phyloP scores from a whole-genome alignment of 306 rosid species.

The Malus sylvestris region DNA sequence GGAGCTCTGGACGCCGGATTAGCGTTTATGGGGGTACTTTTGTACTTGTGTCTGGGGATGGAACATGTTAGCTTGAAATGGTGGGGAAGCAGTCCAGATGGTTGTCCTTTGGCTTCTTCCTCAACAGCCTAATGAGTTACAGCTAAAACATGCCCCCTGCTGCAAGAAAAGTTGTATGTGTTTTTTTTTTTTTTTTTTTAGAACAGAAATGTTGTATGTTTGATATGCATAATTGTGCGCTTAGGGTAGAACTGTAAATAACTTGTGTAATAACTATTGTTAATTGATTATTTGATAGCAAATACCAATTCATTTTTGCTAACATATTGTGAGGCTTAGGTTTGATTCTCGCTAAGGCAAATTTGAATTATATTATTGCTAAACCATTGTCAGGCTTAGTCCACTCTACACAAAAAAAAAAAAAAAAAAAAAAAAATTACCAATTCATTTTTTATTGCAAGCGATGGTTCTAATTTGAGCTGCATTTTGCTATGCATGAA shows the following conservation, averaged over 20 bases:
- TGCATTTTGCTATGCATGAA: no score
- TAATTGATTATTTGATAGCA: background rate
- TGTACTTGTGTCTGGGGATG: conserved; percentile 62
- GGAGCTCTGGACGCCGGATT: conserved; percentile 85
- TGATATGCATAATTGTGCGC: background rate
- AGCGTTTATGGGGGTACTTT: conserved; percentile 78
- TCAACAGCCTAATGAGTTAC: conserved; percentile 47
- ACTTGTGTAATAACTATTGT: background rate
- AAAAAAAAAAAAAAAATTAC: no score
- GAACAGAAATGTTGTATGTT: background rate
- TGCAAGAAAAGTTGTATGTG: conserved; percentile 3
- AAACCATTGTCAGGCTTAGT: no score
- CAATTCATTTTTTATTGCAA: no score
- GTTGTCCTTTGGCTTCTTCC: conserved; percentile 72
- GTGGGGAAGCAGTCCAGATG: conserved; percentile 75
- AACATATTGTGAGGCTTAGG: no score
- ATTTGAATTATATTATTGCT: no score
- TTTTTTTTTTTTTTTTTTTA: no score
- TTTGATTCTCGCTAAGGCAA: no score
- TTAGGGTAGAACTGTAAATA: background rate
- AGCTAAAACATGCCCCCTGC: conserved; percentile 43
- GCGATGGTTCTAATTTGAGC: no score
- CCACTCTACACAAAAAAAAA: no score
- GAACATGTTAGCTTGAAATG: conserved; percentile 42
- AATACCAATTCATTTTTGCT: background rate